Percentiles rank a stretch among this genome's conserved stretches.
phyloP scores from a whole-genome alignment of 2,329 filamentous ascomycete species.

The Fusarium redolens region DNA sequence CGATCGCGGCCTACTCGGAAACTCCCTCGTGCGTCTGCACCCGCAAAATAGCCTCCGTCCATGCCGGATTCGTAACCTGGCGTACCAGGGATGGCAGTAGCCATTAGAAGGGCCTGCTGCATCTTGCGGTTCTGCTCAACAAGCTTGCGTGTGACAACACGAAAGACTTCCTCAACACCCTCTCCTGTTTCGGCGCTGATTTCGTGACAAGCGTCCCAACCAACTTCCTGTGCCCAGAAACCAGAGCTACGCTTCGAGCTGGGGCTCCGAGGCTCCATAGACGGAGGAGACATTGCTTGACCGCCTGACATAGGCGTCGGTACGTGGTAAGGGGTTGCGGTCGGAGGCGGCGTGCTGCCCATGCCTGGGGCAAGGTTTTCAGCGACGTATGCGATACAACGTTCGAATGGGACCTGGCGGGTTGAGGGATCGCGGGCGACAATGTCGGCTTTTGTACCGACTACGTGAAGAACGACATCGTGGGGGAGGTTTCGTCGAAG shows the following conservation, averaged over 20 bases:
- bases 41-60: conserved; percentile 65
- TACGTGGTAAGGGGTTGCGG: conserved; percentile 59
- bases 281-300: conserved; percentile 36
- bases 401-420: conserved; percentile 91
- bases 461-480: conserved; percentile 90
- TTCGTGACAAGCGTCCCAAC: conserved; percentile 98
- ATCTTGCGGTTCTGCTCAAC: conserved; percentile 74
- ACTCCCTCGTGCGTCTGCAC: conserved; percentile 58
- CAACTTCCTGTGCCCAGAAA: conserved; percentile 92
- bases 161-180: conserved; percentile 95
- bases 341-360: conserved; percentile 74
- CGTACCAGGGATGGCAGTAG: conserved; percentile 62
- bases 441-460: conserved; percentile 93
- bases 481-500: conserved; percentile 80
- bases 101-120: conserved; percentile 68
- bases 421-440: conserved; percentile 83
- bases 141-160: conserved; percentile 72
- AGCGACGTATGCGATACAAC: conserved; percentile 94
- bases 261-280: conserved; percentile 67
- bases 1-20: conserved; percentile 69
- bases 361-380: conserved; percentile 84
- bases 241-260: conserved; percentile 76
- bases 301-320: conserved; percentile 37
- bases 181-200: conserved; percentile 94
- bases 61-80: conserved; percentile 59